Base-by-base conservation (phyloP, 2,329 filamentous ascomycete genomes). In the Ceratocystiopsis minuta region DNA sequence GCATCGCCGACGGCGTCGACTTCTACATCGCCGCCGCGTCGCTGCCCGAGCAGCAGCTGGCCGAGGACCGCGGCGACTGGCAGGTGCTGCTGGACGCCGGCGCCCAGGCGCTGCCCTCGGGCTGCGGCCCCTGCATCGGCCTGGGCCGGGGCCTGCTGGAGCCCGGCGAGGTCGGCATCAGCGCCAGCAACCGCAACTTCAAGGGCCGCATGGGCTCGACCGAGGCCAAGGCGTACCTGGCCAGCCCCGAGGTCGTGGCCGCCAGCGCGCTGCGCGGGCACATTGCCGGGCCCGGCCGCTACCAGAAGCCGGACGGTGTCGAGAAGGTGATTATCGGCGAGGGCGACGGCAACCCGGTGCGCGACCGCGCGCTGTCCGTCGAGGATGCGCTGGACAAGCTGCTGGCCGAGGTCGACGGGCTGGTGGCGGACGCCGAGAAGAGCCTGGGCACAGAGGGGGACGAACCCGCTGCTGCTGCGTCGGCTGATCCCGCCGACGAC, bases 11-110 rank as follows among this genome's bases (percentile, higher is more conserved):
- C 0, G 75, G 79, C 24, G 86, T 95, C 35, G 70, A 86, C 43
- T 78, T 95, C 54, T 95, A 95, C 60, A 81, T 96, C 47, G 81
- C 87, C 0, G 86, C 88, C 0, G 88, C 88, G 1, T 95, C 87
- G 0, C 54, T 74, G 0, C 66, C 72, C 0, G 87, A 95, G 57
- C 86, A 95, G 57, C 58, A 72, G 44, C 66, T 71, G 1, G 81
- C 88, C 1, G 84, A 94, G 58, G 79, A 78, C 43, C 66, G 72
- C 0, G 87, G 88, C 11, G 81, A 88, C 57, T 96, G 87, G 88
- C 80, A 93, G 57, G 63, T 71, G 2, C 66, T 95, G 16, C 55
- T 92, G 1, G 78, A 85, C 10, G 84, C 86, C 16, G 87, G 86
- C n/a, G 84, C 83, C 0, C 60, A 74, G 42, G 59, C 70, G 0